Conservation (phyloP, 352 stramenopile genomes). For the Globisporangium carolinianum region DNA sequence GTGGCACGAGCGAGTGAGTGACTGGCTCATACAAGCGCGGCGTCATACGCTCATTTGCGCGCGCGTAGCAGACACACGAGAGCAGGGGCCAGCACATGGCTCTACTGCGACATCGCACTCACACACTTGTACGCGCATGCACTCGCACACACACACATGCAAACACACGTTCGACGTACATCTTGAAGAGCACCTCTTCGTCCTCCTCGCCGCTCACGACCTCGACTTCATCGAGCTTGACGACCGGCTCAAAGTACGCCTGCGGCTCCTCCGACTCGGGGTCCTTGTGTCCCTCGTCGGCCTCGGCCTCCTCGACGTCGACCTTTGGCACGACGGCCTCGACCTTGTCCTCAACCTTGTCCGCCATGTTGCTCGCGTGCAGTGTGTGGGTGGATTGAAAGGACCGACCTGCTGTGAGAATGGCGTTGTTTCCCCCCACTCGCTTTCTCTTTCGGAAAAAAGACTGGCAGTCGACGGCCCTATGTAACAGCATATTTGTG, state of each 20-base stretch:
- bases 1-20: not conserved
- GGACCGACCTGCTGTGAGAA: conserved; percentile 7
- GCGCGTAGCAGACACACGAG: not conserved
- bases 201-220: conserved; percentile 97
- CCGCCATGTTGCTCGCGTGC: conserved; percentile 33
- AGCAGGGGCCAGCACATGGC: too few species aligned
- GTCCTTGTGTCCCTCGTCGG: conserved; percentile 44
- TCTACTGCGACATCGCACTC: not conserved
- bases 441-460: conserved; percentile 57
- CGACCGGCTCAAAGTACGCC: conserved; percentile 85
- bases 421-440: not conserved
- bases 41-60: not conserved
- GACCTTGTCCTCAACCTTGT: conserved; percentile 75
- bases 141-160: not conserved
- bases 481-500: conserved; percentile 5
- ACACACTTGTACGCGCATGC: not conserved
- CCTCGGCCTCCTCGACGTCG: conserved; percentile 39
- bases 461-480: conserved; percentile 30
- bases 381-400: not conserved
- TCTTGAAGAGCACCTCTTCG: conserved; percentile 92
- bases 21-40: too few species aligned
- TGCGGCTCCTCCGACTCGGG: conserved; percentile 77
- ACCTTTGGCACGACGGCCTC: conserved; percentile 66
- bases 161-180: conserved; percentile 31
- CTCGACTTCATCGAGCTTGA: conserved; percentile 92